Percentiles rank a stretch among this genome's conserved stretches.
Evolutionary conservation across 176 grass and related monocot species (phyloP).

Genomic region (Musa schizocarpa): DNA sequence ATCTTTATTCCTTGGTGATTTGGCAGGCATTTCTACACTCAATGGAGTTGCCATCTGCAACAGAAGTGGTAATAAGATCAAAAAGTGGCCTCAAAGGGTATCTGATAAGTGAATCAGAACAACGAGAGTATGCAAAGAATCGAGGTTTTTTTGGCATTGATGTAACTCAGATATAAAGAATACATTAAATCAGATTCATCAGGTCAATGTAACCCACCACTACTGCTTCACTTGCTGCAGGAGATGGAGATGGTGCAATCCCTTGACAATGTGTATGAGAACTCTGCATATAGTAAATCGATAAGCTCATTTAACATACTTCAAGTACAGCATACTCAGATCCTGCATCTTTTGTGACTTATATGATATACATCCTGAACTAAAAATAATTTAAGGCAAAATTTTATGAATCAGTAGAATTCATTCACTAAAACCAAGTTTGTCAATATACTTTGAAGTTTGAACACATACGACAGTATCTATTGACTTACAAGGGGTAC

Average conservation of each 20-base stretch:
- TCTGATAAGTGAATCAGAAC: background rate
- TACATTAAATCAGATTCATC: background rate
- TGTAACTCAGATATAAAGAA: background rate
- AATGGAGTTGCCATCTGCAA: conserved; percentile 54
- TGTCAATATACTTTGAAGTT: background rate
- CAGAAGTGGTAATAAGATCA: background rate
- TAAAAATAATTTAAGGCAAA: background rate
- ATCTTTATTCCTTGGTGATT: conserved; percentile 46
- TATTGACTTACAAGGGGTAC: conserved; percentile 50
- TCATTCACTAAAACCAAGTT: background rate
- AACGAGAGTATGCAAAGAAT: background rate
- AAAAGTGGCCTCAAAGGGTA: background rate
- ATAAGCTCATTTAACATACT: background rate
- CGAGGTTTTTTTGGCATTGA: background rate
- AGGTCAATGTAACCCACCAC: background rate
- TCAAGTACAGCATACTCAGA: background rate
- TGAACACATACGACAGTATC: background rate
- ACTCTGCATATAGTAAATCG: background rate
- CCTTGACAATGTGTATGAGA: conserved; percentile 14
- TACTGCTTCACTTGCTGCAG: conserved; percentile 2
- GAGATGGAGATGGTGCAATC: conserved; percentile 6
- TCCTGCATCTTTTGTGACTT: background rate
- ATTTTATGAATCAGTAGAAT: background rate
- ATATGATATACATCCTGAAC: background rate
- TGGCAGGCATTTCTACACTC: conserved; percentile 47